A percentile compares a stretch with the other conserved stretches of the same genome.
phyloP scores from a whole-genome alignment of 495 filamentous ascomycete species.

The Letharia columbiana region DNA sequence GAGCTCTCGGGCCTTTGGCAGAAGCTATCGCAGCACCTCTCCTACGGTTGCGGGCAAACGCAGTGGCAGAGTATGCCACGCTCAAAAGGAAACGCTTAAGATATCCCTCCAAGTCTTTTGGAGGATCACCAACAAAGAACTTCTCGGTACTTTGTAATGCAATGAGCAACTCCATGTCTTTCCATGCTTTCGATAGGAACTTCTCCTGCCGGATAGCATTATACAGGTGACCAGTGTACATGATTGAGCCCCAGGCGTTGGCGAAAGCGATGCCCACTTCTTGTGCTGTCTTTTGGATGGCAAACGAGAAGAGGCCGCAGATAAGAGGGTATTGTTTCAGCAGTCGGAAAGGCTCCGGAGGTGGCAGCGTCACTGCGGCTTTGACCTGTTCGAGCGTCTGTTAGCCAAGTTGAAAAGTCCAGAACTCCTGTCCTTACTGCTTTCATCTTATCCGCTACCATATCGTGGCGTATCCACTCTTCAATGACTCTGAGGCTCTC shows the following conservation, averaged over 20 bases:
- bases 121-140: constrained; percentile 31
- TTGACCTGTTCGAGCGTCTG: not conserved
- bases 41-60: constrained; percentile 25
- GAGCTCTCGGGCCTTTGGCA: constrained; percentile 25
- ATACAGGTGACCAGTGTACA: constrained; percentile 32
- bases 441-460: constrained; percentile 13
- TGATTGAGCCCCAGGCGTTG: constrained; percentile 33
- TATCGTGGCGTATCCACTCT: constrained; percentile 23
- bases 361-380: not conserved
- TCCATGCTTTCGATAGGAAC: constrained; percentile 26
- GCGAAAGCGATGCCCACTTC: constrained; percentile 27
- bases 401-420: not conserved
- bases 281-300: constrained; percentile 25
- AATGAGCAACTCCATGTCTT: constrained; percentile 32
- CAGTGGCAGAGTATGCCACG: constrained; percentile 30
- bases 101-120: constrained; percentile 26
- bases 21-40: constrained; percentile 19
- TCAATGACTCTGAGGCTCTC: constrained; percentile 20
- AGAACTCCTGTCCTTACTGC: constrained; percentile 3
- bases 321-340: constrained; percentile 27
- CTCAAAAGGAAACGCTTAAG: constrained; percentile 32
- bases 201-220: constrained; percentile 30
- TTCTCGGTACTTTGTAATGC: constrained; percentile 22
- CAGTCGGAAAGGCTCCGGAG: constrained; percentile 20
- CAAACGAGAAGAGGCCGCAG: constrained; percentile 31